Base-by-base conservation (phyloP, 306 rosid genomes). In the Delonix regia region DNA sequence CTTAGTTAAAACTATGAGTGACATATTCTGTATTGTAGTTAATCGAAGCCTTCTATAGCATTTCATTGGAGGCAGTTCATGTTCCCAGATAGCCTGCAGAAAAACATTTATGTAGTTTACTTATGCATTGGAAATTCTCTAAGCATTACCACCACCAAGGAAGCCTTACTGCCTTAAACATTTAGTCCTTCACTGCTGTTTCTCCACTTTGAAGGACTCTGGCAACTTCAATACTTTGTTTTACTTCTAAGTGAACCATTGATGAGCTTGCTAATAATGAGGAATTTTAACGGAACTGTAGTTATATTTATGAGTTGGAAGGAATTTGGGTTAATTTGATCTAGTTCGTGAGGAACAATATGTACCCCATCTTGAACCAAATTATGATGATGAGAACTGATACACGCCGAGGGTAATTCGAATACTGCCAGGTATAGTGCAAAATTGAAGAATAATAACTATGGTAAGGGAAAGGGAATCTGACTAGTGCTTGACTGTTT, bases 181-280 rank as follows among this genome's bases (percentile, higher is more conserved):
- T 4, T 12, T 56, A 12, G 12, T 56, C 34, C 34, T 24, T 24
- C 34, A 56, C 63, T 1, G 34, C 63, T 69, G 19, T 69, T 41
- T 24, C 73, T 68, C 73, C 7, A 22, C 36, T 69, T 45, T 9
- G 42, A 47, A 69, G 53, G 74, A 47, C 74, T 27, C 25, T 22
- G 39, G 21, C 15, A 27, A 28, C 55, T 69, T 45, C 14, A 69
- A 9, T 24, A 2, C 16, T 69, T 25, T 47, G 13, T 69, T 33
- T 15, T 49, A 5, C 18, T 57, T 57, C 36, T 47, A 45, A 69
- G 2, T 6, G 21, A 6, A 7, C 56, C 24, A 15, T 44, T 45
- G 41, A 25, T 45, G 22, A 25, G 57, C 24, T 69, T 69, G 42
- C 27, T 4, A 27, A 8, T 9, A 69, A 47, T 69, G 16, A 27